Conservation (phyloP, 805 yeast genomes). For the Debaryomyces castellii region DNA sequence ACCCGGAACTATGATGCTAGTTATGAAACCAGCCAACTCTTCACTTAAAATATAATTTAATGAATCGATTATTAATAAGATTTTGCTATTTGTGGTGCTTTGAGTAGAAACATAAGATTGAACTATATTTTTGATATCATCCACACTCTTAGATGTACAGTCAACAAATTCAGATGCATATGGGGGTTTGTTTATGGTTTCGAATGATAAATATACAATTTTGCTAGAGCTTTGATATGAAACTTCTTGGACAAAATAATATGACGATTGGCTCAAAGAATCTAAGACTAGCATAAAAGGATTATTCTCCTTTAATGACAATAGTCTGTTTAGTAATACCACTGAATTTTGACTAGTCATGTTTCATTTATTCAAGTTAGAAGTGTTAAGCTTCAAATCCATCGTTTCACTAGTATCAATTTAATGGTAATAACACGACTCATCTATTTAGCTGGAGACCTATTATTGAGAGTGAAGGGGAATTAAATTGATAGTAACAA, state of each 20-base stretch:
- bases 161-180: constrained; percentile 51
- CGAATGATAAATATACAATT: constrained; percentile 64
- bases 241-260: constrained; percentile 57
- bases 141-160: constrained; percentile 27
- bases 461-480: constrained; percentile 9
- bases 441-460: not conserved
- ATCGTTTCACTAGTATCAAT: not conserved
- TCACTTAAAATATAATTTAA: constrained; percentile 55
- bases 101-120: constrained; percentile 6
- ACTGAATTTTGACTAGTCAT: constrained; percentile 36
- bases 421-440: not conserved
- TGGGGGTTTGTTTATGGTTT: constrained; percentile 54
- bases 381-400: not conserved
- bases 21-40: constrained; percentile 49
- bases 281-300: constrained; percentile 75
- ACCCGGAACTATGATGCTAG: constrained; percentile 40
- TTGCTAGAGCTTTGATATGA: constrained; percentile 37
- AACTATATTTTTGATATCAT: constrained; percentile 19
- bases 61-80: constrained; percentile 63
- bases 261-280: constrained; percentile 66
- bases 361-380: not conserved
- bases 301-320: constrained; percentile 68
- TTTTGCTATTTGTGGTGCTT: constrained; percentile 18
- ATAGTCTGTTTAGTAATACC: constrained; percentile 63
- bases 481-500: constrained; percentile 26